These are phyloP conservation scores for Diaporthe australafricana DNA, from an alignment of 2,329 filamentous ascomycete genomes.

Conservation along the genomic window DNA sequence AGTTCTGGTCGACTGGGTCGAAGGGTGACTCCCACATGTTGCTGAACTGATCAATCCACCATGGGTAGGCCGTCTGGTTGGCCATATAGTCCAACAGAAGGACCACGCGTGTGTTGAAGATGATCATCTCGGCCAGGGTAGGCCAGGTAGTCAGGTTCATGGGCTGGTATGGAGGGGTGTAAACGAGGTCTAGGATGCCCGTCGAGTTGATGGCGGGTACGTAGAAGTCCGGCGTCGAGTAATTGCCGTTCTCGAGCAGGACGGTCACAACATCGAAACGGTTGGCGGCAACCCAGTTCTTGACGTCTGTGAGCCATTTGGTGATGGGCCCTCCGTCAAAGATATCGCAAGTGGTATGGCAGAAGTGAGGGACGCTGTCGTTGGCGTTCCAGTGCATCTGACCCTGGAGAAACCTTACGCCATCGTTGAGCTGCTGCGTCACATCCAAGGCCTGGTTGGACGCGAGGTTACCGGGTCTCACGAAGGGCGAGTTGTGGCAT, in stretches of 20 bases:
- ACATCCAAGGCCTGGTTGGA: slow-evolving; percentile 80
- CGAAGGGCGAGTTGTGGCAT: slow-evolving; percentile 86
- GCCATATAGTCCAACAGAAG: slow-evolving; percentile 89
- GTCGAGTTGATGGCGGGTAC: slow-evolving; percentile 75
- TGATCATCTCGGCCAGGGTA: slow-evolving; percentile 81
- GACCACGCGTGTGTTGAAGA: slow-evolving; percentile 76
- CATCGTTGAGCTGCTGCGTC: slow-evolving; percentile 80
- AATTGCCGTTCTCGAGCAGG: slow-evolving; percentile 86
- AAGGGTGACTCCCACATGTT: slow-evolving; percentile 95
- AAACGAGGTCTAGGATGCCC: slow-evolving; percentile 79
- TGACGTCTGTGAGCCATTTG: slow-evolving; percentile 76
- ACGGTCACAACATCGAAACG: slow-evolving; percentile 92
- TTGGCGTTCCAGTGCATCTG: slow-evolving; percentile 71
- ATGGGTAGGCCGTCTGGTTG: slow-evolving; percentile 82
- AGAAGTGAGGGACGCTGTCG: slow-evolving; percentile 74
- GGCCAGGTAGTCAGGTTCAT: slow-evolving; percentile 85
- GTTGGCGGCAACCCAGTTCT: slow-evolving; percentile 78
- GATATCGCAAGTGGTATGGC: slow-evolving; percentile 85
- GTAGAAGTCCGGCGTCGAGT: slow-evolving; percentile 73
- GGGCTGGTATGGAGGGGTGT: slow-evolving; percentile 74
- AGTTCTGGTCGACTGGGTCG: slow-evolving; percentile 71
- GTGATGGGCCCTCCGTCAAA: slow-evolving; percentile 84
- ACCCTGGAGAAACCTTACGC: slow-evolving; percentile 72
- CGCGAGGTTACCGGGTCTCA: slow-evolving; percentile 75
- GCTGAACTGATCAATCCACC: slow-evolving; percentile 87